These are phyloP conservation scores for Echria macrotheca DNA, from an alignment of 495 filamentous ascomycete species.

Conservation along the genomic window DNA sequence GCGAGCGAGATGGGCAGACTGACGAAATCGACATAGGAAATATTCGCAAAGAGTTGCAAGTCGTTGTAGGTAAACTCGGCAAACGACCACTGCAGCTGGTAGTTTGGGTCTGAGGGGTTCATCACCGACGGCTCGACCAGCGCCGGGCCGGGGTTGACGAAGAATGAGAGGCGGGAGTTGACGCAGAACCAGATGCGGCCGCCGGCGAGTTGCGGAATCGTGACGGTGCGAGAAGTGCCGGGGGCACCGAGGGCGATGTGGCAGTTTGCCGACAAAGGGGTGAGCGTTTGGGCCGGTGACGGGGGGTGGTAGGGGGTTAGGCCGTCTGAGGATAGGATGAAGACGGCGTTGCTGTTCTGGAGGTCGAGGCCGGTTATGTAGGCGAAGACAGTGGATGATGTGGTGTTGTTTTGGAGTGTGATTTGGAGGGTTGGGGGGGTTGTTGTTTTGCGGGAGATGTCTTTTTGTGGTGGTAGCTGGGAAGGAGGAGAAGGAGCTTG, in stretches of 20 bases:
- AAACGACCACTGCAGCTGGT: constrained; percentile 60
- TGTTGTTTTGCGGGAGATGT: constrained; percentile 32
- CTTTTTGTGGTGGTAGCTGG: not conserved
- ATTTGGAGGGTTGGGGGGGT: constrained; percentile 42
- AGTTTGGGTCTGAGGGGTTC: constrained; percentile 61
- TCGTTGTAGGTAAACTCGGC: constrained; percentile 69
- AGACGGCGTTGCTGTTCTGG: constrained; percentile 52
- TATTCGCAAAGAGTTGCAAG: constrained; percentile 66
- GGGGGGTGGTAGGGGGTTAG: constrained; percentile 31
- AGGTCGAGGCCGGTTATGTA: constrained; percentile 64
- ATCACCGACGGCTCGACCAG: constrained; percentile 67
- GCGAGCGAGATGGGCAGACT: constrained; percentile 58
- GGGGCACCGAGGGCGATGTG: constrained; percentile 58
- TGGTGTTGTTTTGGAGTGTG: constrained; percentile 57
- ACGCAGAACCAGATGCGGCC: constrained; percentile 65
- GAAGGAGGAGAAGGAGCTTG: constrained; percentile 10
- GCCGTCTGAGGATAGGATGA: constrained; percentile 58
- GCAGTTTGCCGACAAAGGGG: constrained; percentile 46
- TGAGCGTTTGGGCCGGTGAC: constrained; percentile 20
- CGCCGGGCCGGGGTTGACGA: constrained; percentile 62
- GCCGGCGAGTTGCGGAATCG: constrained; percentile 63
- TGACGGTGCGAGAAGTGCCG: constrained; percentile 54
- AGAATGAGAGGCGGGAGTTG: constrained; percentile 58
- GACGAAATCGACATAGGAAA: constrained; percentile 71
- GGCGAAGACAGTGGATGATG: constrained; percentile 57